These are phyloP conservation scores for Staphylotrichum longicolle DNA, from an alignment of 495 filamentous ascomycete species.

Conservation along the genomic window DNA sequence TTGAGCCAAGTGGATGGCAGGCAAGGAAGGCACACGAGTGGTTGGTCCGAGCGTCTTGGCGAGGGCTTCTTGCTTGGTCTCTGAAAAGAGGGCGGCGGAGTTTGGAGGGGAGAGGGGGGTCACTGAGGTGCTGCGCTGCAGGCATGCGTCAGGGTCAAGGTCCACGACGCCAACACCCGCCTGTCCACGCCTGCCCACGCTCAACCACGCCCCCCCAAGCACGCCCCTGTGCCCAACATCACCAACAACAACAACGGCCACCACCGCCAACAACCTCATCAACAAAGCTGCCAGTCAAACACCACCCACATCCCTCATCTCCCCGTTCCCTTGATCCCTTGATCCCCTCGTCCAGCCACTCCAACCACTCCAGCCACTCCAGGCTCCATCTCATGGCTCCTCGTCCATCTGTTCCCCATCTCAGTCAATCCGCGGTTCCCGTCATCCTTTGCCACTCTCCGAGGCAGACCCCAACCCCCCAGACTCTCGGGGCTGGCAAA, in stretches of 20 bases:
- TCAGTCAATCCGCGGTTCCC: too few relatives aligned
- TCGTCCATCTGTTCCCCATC: too few relatives aligned
- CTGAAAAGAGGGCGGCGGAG: constrained; percentile 9
- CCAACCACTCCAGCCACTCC: too few relatives aligned
- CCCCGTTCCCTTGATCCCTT: too few relatives aligned
- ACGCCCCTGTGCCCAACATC: too few relatives aligned
- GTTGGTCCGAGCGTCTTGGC: constrained; percentile 36
- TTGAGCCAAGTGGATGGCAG: too few relatives aligned
- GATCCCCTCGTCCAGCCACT: too few relatives aligned
- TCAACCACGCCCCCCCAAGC: neutral
- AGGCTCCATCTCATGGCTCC: too few relatives aligned
- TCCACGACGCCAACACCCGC: constrained; percentile 16
- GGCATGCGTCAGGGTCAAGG: constrained; percentile 15
- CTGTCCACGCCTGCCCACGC: neutral
- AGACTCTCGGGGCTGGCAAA: neutral
- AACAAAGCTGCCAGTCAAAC: too few relatives aligned
- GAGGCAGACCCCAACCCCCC: neutral
- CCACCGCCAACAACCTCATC: too few relatives aligned
- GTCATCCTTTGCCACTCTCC: neutral
- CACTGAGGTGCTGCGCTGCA: neutral
- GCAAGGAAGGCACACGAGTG: constrained; percentile 22
- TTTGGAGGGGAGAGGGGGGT: neutral
- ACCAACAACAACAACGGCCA: too few relatives aligned
- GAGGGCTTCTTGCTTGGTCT: constrained; percentile 23
- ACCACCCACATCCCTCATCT: too few relatives aligned